These are phyloP conservation scores for Chrysoporthe austroafricana DNA, from an alignment of 2,329 filamentous ascomycete species.

Conservation along the genomic window DNA sequence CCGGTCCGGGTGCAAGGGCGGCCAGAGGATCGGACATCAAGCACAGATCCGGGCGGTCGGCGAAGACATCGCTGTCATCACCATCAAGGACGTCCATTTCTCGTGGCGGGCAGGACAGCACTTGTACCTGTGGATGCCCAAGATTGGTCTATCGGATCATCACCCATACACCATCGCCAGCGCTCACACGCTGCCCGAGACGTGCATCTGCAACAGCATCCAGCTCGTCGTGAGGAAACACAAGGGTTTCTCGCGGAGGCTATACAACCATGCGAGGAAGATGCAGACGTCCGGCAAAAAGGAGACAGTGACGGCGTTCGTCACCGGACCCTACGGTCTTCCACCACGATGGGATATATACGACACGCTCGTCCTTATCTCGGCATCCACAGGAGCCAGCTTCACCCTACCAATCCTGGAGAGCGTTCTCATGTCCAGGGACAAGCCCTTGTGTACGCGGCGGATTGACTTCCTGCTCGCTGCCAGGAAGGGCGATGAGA, in stretches of 20 bases:
- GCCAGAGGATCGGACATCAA: slow-evolving; percentile 55
- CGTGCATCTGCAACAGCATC: slow-evolving; percentile 62
- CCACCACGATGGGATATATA: slow-evolving; percentile 61
- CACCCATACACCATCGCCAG: slow-evolving; percentile 67
- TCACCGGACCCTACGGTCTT: slow-evolving; percentile 60
- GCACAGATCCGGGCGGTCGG: slow-evolving; percentile 54
- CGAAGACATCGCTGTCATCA: slow-evolving; percentile 58
- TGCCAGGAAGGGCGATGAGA: slow-evolving; percentile 55
- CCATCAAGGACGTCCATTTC: slow-evolving; percentile 63
- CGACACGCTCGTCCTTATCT: slow-evolving; percentile 63
- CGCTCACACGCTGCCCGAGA: slow-evolving; percentile 53
- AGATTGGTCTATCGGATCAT: slow-evolving; percentile 56
- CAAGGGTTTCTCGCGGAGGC: slow-evolving; percentile 58
- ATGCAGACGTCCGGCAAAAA: slow-evolving; percentile 36
- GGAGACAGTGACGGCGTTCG: slow-evolving; percentile 48
- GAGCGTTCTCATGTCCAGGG: slow-evolving; percentile 48
- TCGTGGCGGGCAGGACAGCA: slow-evolving; percentile 64
- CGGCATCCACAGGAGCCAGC: slow-evolving; percentile 66
- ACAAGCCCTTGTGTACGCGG: slow-evolving; percentile 50
- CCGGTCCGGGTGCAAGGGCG: slow-evolving; percentile 50
- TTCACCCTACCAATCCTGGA: slow-evolving; percentile 65
- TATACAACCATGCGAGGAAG: slow-evolving; percentile 52
- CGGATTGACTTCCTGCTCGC: slow-evolving; percentile 58
- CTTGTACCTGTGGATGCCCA: slow-evolving; percentile 63
- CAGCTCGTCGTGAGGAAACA: slow-evolving; percentile 62